Evolutionary conservation across 148 eudicot genomes (phyloP).

Genomic region (Euryodendron excelsum): DNA sequence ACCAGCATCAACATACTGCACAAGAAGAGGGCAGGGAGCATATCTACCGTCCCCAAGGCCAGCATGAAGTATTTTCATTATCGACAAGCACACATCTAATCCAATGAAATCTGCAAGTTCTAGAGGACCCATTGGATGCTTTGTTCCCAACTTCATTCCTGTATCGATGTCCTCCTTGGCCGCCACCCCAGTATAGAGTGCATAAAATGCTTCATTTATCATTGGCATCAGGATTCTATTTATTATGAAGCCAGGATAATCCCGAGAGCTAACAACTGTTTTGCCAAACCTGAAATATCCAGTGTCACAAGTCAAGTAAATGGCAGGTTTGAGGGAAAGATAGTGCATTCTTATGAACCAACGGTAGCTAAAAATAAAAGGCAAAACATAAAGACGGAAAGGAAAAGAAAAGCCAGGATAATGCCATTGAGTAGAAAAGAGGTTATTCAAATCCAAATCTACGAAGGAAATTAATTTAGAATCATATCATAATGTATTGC

Average conservation of each 20-base stretch:
- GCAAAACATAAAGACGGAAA: neutral
- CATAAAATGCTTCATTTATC: constrained; percentile 86
- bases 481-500: neutral
- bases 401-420: neutral
- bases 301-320: neutral
- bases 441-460: neutral
- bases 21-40: constrained; percentile 87
- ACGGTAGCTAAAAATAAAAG: neutral
- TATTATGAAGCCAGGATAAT: constrained; percentile 79
- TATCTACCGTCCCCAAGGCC: constrained; percentile 84
- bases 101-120: constrained; percentile 93
- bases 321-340: neutral
- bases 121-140: constrained; percentile 92
- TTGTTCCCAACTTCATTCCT: constrained; percentile 91
- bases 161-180: constrained; percentile 87
- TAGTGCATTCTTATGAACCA: neutral
- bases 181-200: constrained; percentile 86
- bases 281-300: constrained; percentile 67
- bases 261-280: constrained; percentile 74
- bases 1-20: constrained; percentile 90
- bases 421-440: neutral
- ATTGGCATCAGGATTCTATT: constrained; percentile 91
- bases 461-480: neutral
- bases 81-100: constrained; percentile 85
- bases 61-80: constrained; percentile 74